Percentiles rank a stretch among this genome's conserved stretches.
phyloP scores from a whole-genome alignment of 768 basidiomycete genomes.

The Hypholoma fasciculare region DNA sequence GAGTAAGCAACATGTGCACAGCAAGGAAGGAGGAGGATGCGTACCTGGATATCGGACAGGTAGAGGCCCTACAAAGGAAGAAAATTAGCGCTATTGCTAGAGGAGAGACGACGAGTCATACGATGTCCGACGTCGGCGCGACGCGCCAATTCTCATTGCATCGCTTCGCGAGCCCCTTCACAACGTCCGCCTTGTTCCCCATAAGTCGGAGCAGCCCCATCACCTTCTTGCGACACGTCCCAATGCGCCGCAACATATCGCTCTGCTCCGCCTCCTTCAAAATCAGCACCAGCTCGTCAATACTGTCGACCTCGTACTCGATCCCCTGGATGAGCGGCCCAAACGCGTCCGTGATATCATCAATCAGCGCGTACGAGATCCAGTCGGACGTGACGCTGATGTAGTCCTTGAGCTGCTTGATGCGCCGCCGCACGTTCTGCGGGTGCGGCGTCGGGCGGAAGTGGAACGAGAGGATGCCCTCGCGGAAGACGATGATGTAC shows the following conservation, averaged over 20 bases:
- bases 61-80: conserved; percentile 71
- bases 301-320: conserved; percentile 99
- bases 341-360: conserved; percentile 99
- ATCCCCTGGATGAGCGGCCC: conserved; percentile 98
- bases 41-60: conserved; percentile 91
- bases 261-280: conserved; percentile 95
- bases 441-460: conserved; percentile 97
- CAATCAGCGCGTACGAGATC: conserved; percentile 99
- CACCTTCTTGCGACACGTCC: conserved; percentile 98
- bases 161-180: conserved; percentile 96
- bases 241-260: conserved; percentile 97
- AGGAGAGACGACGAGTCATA: conserved; percentile 32
- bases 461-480: conserved; percentile 95
- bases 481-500: conserved; percentile 99
- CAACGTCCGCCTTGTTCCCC: conserved; percentile 99
- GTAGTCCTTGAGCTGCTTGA: conserved; percentile 99
- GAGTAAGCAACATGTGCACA: not conserved
- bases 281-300: conserved; percentile 97
- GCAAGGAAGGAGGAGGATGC: not conserved
- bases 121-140: conserved; percentile 96
- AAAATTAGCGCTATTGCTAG: not conserved
- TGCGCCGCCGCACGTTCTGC: conserved; percentile 95
- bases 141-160: conserved; percentile 99
- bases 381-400: conserved; percentile 98
- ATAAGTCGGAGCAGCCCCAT: conserved; percentile 96